These are phyloP conservation scores for Begonia peltatifolia DNA, from an alignment of 306 rosid species.

Conservation along the genomic window DNA sequence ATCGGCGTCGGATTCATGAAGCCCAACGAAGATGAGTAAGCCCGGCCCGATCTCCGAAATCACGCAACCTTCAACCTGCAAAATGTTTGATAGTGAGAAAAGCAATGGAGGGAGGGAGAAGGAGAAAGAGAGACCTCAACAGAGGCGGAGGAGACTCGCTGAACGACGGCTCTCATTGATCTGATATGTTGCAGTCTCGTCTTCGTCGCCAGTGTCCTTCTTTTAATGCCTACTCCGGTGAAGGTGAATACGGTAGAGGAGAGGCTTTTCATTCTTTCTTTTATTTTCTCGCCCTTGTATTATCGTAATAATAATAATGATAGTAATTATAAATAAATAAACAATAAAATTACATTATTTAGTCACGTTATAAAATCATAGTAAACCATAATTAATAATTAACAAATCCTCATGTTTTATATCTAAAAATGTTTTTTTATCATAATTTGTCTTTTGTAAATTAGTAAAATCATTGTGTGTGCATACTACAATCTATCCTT, in stretches of 20 bases:
- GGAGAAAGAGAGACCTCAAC: conserved; percentile 32
- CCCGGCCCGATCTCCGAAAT: conserved; percentile 91
- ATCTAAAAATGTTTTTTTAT: too few relatives aligned
- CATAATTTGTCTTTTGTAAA: too few relatives aligned
- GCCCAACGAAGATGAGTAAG: conserved; percentile 73
- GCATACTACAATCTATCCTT: conserved; percentile 46
- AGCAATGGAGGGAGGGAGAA: conserved; percentile 1
- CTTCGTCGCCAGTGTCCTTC: background rate
- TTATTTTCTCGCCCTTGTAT: background rate
- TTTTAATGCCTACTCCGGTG: conserved; percentile 8
- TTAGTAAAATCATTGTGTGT: conserved; percentile 4
- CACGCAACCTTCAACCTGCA: conserved; percentile 58
- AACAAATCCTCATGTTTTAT: too few relatives aligned
- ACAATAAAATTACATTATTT: too few relatives aligned
- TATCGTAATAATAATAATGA: too few relatives aligned
- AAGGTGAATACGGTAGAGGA: conserved; percentile 1
- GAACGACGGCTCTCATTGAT: conserved; percentile 87
- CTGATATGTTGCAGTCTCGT: conserved; percentile 15
- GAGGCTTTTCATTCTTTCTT: conserved; percentile 12
- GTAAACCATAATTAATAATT: too few relatives aligned
- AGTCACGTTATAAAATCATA: too few relatives aligned
- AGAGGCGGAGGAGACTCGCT: conserved; percentile 83
- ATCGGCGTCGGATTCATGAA: conserved; percentile 68
- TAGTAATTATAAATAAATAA: too few relatives aligned
- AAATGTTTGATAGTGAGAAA: conserved; percentile 8